Percentiles rank a stretch among this genome's conserved stretches.
phyloP scores from a whole-genome alignment of 75 land plant species.

The Cupressus sempervirens region DNA sequence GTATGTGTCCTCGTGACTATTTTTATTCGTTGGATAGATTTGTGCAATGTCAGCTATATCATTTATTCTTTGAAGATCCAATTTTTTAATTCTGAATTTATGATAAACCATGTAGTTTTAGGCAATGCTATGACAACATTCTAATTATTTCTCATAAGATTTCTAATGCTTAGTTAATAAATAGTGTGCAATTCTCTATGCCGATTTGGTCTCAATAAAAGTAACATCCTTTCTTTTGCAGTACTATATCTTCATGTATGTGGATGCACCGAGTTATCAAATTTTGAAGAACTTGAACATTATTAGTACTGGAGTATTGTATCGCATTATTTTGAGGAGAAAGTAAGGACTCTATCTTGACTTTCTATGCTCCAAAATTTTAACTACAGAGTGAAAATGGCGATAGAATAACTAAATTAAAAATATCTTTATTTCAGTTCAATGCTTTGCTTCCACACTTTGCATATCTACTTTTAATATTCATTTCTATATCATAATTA shows the following conservation, averaged over 20 bases:
- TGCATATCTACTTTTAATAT: neutral
- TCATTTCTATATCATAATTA: neutral
- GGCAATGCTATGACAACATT: neutral
- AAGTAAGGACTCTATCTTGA: conserved; percentile 31
- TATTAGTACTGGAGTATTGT: conserved; percentile 79
- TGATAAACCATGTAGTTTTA: neutral
- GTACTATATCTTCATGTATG: conserved; percentile 93
- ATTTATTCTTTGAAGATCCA: neutral
- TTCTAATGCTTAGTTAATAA: neutral
- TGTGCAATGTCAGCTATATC: neutral
- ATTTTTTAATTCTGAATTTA: neutral
- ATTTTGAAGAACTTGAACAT: conserved; percentile 87
- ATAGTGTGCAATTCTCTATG: neutral
- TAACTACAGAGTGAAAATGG: conserved; percentile 3
- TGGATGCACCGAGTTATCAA: conserved; percentile 94
- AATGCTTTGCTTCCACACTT: neutral
- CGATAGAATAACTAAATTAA: neutral
- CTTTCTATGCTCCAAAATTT: neutral
- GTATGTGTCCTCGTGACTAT: neutral
- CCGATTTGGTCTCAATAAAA: neutral
- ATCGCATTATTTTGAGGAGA: conserved; percentile 66
- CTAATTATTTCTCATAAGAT: neutral
- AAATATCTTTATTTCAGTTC: neutral
- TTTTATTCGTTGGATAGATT: neutral
- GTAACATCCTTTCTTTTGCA: conserved; percentile 15